phyloP scores from a whole-genome alignment of 768 basidiomycete genomes.

The Auricularia cornea region DNA sequence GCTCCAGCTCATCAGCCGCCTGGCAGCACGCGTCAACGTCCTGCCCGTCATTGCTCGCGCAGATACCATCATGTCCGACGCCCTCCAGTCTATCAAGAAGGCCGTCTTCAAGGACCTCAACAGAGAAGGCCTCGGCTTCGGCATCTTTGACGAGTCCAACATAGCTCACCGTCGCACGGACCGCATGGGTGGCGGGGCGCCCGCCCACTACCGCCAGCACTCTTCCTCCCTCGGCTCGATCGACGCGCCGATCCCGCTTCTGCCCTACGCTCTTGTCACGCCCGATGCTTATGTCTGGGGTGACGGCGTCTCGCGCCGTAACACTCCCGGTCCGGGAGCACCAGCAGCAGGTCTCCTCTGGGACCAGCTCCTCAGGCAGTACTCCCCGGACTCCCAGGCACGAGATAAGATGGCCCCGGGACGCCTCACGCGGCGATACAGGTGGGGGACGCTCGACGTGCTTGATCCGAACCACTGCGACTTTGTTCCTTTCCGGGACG shows the following conservation, averaged over 20 bases:
- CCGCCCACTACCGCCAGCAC: conserved; percentile 43
- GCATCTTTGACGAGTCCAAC: conserved; percentile 59
- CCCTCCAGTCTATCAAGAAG: conserved; percentile 68
- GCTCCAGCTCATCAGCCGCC: conserved; percentile 67
- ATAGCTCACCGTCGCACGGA: neutral
- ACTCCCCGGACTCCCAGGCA: conserved; percentile 37
- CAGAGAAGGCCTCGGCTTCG: conserved; percentile 79
- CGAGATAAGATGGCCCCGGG: conserved; percentile 41
- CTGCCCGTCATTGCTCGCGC: conserved; percentile 79
- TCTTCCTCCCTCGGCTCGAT: neutral
- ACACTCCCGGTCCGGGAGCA: too few species aligned
- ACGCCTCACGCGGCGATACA: conserved; percentile 63
- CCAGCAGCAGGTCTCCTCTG: too few species aligned
- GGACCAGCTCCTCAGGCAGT: conserved; percentile 65
- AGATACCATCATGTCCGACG: conserved; percentile 74
- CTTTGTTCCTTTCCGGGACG: conserved; percentile 65
- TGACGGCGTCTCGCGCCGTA: conserved; percentile 49
- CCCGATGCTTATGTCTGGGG: conserved; percentile 80
- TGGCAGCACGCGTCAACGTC: conserved; percentile 78
- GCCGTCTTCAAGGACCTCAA: conserved; percentile 76
- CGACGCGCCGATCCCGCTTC: conserved; percentile 11
- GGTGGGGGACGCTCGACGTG: conserved; percentile 80
- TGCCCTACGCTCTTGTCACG: conserved; percentile 80
- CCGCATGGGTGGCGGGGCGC: conserved; percentile 23
- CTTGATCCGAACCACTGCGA: conserved; percentile 74